Percentiles rank a stretch among this genome's conserved stretches.
Evolutionary conservation across 495 filamentous ascomycete genomes (phyloP).

Genomic region (Hyphodiscus hymeniophilus): DNA sequence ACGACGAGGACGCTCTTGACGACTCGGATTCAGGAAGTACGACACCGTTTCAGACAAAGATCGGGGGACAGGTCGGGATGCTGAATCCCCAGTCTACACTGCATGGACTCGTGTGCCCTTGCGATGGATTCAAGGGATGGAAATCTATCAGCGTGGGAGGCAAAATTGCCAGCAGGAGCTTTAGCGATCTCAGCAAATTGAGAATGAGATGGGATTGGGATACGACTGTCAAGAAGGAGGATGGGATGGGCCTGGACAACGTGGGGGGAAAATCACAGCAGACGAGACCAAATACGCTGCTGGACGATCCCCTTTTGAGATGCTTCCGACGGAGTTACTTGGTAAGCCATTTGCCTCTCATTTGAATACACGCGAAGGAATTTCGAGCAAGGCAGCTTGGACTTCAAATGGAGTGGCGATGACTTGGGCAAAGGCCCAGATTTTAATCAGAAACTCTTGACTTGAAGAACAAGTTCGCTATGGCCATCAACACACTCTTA

Average conservation of each 20-base stretch:
- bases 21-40: conserved; percentile 23
- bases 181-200: conserved; percentile 54
- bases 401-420: background rate
- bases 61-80: conserved; percentile 4
- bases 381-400: background rate
- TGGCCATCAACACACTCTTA: background rate
- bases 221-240: conserved; percentile 21
- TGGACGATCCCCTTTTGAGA: conserved; percentile 49
- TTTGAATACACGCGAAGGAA: conserved; percentile 3
- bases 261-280: too few species aligned
- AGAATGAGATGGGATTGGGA: conserved; percentile 50
- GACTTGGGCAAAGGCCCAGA: too few species aligned
- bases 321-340: conserved; percentile 60
- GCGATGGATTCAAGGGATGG: conserved; percentile 64
- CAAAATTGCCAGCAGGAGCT: conserved; percentile 63
- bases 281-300: conserved; percentile 24
- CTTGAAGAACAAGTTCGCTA: background rate
- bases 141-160: conserved; percentile 61
- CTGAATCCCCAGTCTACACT: conserved; percentile 21
- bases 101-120: conserved; percentile 59
- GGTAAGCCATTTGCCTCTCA: conserved; percentile 43
- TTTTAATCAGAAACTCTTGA: too few species aligned
- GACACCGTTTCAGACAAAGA: conserved; percentile 5
- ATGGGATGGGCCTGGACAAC: too few species aligned
- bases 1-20: conserved; percentile 25